A percentile compares a stretch with the other conserved stretches of the same genome.
Evolutionary conservation across 257 asterid genomes (phyloP).

Genomic region (Solanum clarkiae): DNA sequence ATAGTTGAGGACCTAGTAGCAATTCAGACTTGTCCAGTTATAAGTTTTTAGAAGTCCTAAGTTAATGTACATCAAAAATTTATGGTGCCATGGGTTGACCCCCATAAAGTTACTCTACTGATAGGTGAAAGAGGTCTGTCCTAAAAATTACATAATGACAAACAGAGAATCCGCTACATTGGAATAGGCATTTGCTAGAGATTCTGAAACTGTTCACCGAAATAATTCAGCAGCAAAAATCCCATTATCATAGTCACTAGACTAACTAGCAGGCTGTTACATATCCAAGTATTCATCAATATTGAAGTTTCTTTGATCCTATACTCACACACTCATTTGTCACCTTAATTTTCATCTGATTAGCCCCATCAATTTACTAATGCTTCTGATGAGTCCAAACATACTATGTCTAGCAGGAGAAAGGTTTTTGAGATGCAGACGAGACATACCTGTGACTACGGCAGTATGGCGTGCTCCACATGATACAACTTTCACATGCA

Average conservation of each 20-base stretch:
- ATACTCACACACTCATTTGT: neutral
- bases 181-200: neutral
- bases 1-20: neutral
- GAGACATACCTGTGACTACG: constrained; percentile 51
- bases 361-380: neutral
- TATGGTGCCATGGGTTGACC: neutral
- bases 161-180: neutral
- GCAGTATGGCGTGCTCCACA: constrained; percentile 99
- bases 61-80: neutral
- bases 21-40: neutral
- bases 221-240: neutral
- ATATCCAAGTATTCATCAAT: neutral
- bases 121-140: neutral
- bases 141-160: neutral
- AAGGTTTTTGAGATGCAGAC: neutral
- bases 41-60: neutral
- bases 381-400: neutral
- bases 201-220: neutral
- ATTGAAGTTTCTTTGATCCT: neutral
- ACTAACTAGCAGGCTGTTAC: neutral
- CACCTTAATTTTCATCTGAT: neutral
- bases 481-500: constrained; percentile 58
- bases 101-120: neutral
- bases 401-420: neutral
- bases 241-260: neutral